Base-by-base conservation (phyloP, 2,329 filamentous ascomycete species). In the Fusarium incarnatum region DNA sequence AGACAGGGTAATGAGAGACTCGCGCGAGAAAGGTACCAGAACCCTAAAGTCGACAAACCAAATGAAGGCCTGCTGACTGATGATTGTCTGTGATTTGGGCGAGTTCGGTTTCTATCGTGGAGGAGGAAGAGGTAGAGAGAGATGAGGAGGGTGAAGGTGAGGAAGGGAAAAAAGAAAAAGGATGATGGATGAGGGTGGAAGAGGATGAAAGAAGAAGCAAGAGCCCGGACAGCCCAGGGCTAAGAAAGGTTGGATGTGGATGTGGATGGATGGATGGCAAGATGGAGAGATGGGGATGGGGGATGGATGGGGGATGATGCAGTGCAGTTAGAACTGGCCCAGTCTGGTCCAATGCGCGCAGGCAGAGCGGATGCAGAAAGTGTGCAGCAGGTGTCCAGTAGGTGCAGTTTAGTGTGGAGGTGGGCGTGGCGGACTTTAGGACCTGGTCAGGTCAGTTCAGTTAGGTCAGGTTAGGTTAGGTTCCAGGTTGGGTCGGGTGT, bases 51-150 rank as follows among this genome's bases (percentile, higher is more conserved):
- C 76, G 65, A 77, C 75, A 76, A 76, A 77, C 69, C 66, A 67
- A 67, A 64, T 58, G 57, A 67, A 70, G 73, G 75, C 75, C 76
- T 77, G 77, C 73, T 49, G 78, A 80, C 75, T 74, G 56, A 50
- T 57, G 53, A 44, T 79, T 80, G 77, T 79, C 77, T 73, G 70
- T 64, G 68, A 67, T 68, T 53, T 80, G 67, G 78, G 76, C 74
- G 78, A 79, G 79, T 80, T 81, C 79, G 77, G 77, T 68, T 72
- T 74, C 72, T 73, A 66, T 77, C 76, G 77, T 77, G 75, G 73
- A 70, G 68, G 69, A 56, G 60, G 67, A 64, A 62, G 54, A 66
- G 69, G 67, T 62, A 64, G 67, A 57, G 74, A 70, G 67, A 62
- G 64, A 32, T 41, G 49, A 53, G 67, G 58, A 72, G 41, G 40